Base-by-base conservation (phyloP, 2,329 filamentous ascomycete genomes). In the Aspergillus puulaauensis region DNA sequence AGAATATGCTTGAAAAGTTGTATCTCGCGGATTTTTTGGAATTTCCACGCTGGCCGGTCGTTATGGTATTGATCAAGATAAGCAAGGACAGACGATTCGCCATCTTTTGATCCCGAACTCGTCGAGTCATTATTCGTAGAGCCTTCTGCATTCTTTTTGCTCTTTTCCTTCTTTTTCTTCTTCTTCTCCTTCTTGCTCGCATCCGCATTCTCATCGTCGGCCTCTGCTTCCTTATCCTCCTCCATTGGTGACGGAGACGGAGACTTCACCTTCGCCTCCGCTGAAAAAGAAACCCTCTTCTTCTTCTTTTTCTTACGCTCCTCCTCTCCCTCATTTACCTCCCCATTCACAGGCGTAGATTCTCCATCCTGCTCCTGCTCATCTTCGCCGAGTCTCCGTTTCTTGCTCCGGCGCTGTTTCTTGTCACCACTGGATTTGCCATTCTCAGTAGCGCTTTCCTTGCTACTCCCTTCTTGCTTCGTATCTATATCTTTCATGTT, bases 11-110 rank as follows among this genome's bases (percentile, higher is more conserved):
- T 93, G 70, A 97, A 84, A 12, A 97, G 80, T 65, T 90, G 86
- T 54, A 88, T 90, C 75, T 97, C 93, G 70, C 91, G 86, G 66
- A 91, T 93, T 78, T 97, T 97, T 79, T 96, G 96, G 80, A 97
- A 98, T 75, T 96, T 97, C 93, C 93, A 98, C 65, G 80, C 81
- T 9, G 82, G 79, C 57, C 86, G 86, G 60, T 86, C 83, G 55
- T 82, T 83, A 75, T 90, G 82, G 82, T 92, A 96, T 70, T 88
- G 86, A 47, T 82, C 82, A 45, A 97, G 83, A 72, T 97, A 97
- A 53, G 85, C 81, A 15, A 96, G 80, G 57, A 91, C 88, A 14
- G 87, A 83, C 6, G 70, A 64, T 46, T 73, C 71, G 56, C 72
- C 67, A 47, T 66, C 56, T 35, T 68, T 51, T n/a, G 65, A 40